These are phyloP conservation scores for Lactarius indigo DNA, from an alignment of 768 basidiomycete species.

Conservation along the genomic window DNA sequence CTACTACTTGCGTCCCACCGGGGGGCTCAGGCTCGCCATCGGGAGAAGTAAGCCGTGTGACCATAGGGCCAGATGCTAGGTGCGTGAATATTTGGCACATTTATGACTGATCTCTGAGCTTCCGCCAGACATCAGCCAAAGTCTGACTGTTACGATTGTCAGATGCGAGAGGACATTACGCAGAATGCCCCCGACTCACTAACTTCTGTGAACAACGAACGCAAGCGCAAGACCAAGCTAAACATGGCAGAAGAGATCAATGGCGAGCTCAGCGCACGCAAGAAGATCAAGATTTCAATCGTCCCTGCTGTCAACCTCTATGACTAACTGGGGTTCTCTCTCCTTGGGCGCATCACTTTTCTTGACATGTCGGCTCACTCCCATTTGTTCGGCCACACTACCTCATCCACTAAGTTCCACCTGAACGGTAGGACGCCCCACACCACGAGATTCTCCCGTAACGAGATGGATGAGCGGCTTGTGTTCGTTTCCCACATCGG, in stretches of 20 bases:
- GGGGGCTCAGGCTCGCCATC: neutral
- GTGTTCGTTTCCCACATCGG: neutral
- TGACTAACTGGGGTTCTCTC: slow-evolving; percentile 43
- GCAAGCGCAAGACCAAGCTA: slow-evolving; percentile 35
- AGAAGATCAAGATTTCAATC: slow-evolving; percentile 73
- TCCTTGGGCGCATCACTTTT: neutral
- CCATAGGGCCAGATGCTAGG: neutral
- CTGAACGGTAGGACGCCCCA: neutral
- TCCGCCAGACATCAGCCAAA: neutral
- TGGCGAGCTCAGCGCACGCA: slow-evolving; percentile 36
- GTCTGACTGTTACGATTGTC: slow-evolving; percentile 27
- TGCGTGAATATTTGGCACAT: neutral
- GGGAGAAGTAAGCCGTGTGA: neutral
- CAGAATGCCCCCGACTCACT: slow-evolving; percentile 27
- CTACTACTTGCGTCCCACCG: neutral
- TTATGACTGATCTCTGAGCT: neutral
- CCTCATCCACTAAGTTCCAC: neutral
- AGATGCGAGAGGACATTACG: slow-evolving; percentile 40
- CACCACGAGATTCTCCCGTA: neutral
- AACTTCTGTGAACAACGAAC: slow-evolving; percentile 27
- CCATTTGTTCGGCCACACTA: neutral
- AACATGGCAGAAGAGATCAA: slow-evolving; percentile 25
- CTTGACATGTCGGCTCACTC: neutral
- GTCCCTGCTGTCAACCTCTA: slow-evolving; percentile 68
- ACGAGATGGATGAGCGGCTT: neutral